Evolutionary conservation across 164 flowering plant genomes (phyloP), one percentile per base, ranked within the genome.

Genomic region (Macadamia tetraphylla): DNA sequence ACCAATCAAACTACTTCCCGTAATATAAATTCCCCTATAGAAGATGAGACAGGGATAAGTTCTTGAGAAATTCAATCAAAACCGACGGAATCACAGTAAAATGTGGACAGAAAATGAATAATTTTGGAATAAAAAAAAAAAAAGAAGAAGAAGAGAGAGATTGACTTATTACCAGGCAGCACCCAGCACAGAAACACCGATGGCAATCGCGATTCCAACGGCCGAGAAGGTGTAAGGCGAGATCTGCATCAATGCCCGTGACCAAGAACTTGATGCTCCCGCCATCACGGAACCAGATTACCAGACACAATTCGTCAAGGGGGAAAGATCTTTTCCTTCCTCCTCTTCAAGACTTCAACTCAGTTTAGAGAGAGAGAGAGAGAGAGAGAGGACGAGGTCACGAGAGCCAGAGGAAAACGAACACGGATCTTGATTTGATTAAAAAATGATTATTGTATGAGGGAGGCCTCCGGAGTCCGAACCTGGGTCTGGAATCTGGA

Each of bases 181-280:
- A 70, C 98, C 98, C 69, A 94, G 85, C 55, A 94, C 98, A 15
- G 98, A 94, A 64, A 94, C 95, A 62, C 98, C 98, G 66, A 94
- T 94, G 60, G 98, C 68, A 69, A 94, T 64, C 66, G 97, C 98
- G 71, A 94, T 94, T 8, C 98, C 98, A 58, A 94, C 56, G 66
- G 97, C 94, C 56, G 98, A 69, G 80, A 87, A 94, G 35, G 95
- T 88, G 81, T 94, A 94, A 0, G 98, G 98, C 0, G 98, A 94
- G 84, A 94, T 85, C 83, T 73, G 75, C 55, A 90, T 83, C 66
- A 94, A 68, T 3, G 98, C 98, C 51, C 51, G 51, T 3, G 51
- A 46, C 51, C 51, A 46, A 15, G 97, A 82, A 80, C 89, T 80
- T 9, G 87, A 46, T 32, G 68, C 51, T 46, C 51, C 51, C 57